These are phyloP conservation scores for Firmiana major DNA, from an alignment of 345 rosid genomes.

Conservation along the genomic window DNA sequence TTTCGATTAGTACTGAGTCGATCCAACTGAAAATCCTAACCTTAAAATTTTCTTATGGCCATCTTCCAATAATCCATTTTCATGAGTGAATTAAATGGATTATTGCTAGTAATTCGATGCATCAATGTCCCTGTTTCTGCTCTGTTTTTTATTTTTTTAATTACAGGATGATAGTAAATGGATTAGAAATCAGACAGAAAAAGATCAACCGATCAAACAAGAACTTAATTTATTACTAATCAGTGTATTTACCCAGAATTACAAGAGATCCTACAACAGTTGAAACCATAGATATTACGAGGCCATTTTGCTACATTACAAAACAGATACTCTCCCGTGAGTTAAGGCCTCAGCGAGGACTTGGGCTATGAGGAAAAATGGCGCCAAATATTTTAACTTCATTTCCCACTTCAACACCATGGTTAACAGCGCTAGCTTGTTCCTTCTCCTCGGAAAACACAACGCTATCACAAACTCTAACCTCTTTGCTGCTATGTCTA, in stretches of 20 bases:
- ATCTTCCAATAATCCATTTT: background rate
- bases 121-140: background rate
- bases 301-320: background rate
- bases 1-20: background rate
- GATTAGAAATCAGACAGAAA: background rate
- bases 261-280: background rate
- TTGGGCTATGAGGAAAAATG: background rate
- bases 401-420: background rate
- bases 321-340: background rate
- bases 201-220: background rate
- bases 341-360: background rate
- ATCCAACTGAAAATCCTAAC: background rate
- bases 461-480: too few relatives aligned
- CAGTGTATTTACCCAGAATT: background rate
- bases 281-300: too few relatives aligned
- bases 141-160: background rate
- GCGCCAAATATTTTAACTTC: conserved; percentile 7
- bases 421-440: background rate
- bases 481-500: too few relatives aligned
- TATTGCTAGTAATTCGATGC: background rate
- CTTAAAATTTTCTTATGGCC: background rate
- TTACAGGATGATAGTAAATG: background rate
- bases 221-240: background rate
- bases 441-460: too few relatives aligned
- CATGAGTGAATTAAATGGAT: background rate